Evolutionary conservation across 2,329 filamentous ascomycete species (phyloP).

Genomic region (Penicillium capsulatum): DNA sequence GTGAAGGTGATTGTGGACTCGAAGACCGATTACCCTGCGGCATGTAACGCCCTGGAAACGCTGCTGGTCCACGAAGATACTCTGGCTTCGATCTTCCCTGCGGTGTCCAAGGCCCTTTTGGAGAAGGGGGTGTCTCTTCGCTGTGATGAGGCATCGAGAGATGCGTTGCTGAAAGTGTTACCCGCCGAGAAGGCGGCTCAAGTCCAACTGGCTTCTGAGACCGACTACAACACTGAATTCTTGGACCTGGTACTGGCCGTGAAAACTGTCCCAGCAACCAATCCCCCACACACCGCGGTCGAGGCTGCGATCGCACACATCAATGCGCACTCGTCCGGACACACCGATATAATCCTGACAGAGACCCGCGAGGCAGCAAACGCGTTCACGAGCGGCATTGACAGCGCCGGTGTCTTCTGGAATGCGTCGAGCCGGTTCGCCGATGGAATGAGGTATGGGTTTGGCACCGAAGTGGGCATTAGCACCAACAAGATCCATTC

Average conservation of each 20-base stretch:
- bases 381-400: slow-evolving; percentile 76
- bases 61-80: slow-evolving; percentile 75
- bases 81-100: slow-evolving; percentile 63
- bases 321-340: slow-evolving; percentile 85
- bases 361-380: slow-evolving; percentile 64
- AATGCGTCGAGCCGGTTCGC: slow-evolving; percentile 92
- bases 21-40: slow-evolving; percentile 90
- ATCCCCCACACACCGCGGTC: slow-evolving; percentile 41
- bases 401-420: slow-evolving; percentile 93
- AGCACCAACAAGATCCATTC: slow-evolving; percentile 98
- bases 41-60: slow-evolving; percentile 92
- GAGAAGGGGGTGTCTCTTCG: slow-evolving; percentile 74
- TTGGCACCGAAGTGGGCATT: slow-evolving; percentile 96
- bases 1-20: slow-evolving; percentile 78
- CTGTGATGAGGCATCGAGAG: slow-evolving; percentile 68
- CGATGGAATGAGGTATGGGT: slow-evolving; percentile 95
- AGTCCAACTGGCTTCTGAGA: slow-evolving; percentile 62
- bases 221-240: slow-evolving; percentile 85
- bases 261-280: slow-evolving; percentile 60
- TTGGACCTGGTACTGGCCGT: slow-evolving; percentile 79
- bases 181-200: slow-evolving; percentile 42
- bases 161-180: slow-evolving; percentile 53
- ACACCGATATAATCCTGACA: slow-evolving; percentile 90
- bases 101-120: slow-evolving; percentile 68
- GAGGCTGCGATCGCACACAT: slow-evolving; percentile 79